phyloP scores from a whole-genome alignment of 148 eudicot species.

The Camellia sinensis region DNA sequence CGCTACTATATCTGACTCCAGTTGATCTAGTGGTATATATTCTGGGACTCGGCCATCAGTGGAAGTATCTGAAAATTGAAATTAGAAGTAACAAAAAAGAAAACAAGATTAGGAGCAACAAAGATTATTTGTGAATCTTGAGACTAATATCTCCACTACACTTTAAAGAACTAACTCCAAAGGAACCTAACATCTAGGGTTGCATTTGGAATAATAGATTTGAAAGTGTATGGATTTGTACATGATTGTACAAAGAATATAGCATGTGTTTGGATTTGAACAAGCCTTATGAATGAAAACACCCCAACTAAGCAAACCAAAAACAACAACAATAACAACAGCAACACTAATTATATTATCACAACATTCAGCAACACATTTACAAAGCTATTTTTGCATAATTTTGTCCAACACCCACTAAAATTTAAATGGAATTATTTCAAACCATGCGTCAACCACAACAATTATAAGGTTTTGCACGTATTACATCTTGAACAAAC shows the following conservation, averaged over 20 bases:
- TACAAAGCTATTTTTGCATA: too few species aligned
- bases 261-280: background rate
- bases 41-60: too few species aligned
- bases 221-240: background rate
- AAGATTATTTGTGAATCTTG: background rate
- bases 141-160: background rate
- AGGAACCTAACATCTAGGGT: background rate
- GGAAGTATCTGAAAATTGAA: slow-evolving; percentile 24
- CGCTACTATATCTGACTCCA: background rate
- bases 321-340: too few species aligned
- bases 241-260: too few species aligned
- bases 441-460: too few species aligned
- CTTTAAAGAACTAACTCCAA: background rate
- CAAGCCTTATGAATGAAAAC: background rate
- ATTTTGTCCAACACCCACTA: too few species aligned
- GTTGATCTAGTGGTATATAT: background rate
- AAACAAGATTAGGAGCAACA: background rate
- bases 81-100: background rate
- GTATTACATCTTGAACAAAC: too few species aligned
- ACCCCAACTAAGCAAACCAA: too few species aligned
- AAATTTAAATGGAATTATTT: too few species aligned
- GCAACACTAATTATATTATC: too few species aligned
- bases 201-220: background rate
- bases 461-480: too few species aligned
- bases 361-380: too few species aligned